Evolutionary conservation across 2,329 filamentous ascomycete species (phyloP), one percentile per base, ranked within the genome.

Genomic region (Exophiala spinifera): DNA sequence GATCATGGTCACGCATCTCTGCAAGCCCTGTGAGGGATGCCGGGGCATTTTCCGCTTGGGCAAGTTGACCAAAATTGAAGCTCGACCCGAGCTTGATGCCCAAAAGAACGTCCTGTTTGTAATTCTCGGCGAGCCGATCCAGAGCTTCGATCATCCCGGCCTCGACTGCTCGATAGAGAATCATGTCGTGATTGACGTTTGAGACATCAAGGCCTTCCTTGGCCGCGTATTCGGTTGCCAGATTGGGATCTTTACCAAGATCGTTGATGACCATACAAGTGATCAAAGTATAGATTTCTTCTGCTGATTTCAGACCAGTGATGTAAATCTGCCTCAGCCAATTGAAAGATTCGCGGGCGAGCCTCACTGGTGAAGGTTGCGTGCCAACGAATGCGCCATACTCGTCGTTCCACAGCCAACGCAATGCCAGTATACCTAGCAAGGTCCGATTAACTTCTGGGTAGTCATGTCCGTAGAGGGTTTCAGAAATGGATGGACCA

Each of bases 401-500:
- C n/a, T 71, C 56, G 10, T 61, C 59, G 1, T 64, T 65, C 15
- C 65, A 59, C 3, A 73, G 56, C 72, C 70, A 73, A 48, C 69
- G 69, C 36, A 73, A 52, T 2, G 67, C 61, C n/a, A 72, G 55
- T 10, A 73, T 57, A n/a, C 68, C 67, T 34, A 70, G 65, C 3
- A 73, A 62, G 0, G 72, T 73, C 17, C 72, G 69, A 45, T 73
- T 71, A 31, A 74, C 64, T 60, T 74, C 72, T 28, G 65, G 58
- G 46, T 66, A 71, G 13, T 72, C 62, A 10, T 62, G 20, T 2
- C 47, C 57, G 42, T 63, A 71, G 4, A 72, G 49, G 2, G 62
- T 50, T 21, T 63, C 49, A 3, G 69, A 70, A 11, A 69, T 69
- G 2, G 66, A 69, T n/a, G 15, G 31, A 1, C 50, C 39, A 7